phyloP scores from a whole-genome alignment of 2,329 filamentous ascomycete species.

The Huntiella abstrusa region DNA sequence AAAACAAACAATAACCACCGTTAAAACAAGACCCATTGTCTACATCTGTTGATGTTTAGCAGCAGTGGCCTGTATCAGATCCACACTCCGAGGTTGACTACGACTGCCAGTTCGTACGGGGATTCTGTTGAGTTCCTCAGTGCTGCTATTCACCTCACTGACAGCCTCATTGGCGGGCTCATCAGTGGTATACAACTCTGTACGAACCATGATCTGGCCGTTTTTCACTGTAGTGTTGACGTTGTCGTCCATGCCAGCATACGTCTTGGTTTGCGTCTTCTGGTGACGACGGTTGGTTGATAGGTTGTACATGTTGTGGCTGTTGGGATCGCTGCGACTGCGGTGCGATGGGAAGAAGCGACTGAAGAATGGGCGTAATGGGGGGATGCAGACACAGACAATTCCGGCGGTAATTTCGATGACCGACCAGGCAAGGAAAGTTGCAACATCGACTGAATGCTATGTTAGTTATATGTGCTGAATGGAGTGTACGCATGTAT shows the following conservation, averaged over 20 bases:
- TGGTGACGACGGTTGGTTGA: neutral
- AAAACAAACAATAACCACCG: too few species aligned
- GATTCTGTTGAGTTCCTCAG: slow-evolving; percentile 4
- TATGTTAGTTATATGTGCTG: too few species aligned
- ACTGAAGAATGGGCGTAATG: slow-evolving; percentile 15
- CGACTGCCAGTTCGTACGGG: too few species aligned
- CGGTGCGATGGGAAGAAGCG: slow-evolving; percentile 1
- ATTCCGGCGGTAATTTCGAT: slow-evolving; percentile 19
- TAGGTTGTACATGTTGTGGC: too few species aligned
- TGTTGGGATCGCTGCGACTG: too few species aligned
- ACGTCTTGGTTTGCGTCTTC: neutral
- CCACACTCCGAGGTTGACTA: too few species aligned
- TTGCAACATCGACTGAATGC: neutral
- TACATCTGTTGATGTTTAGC: too few species aligned
- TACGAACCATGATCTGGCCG: slow-evolving; percentile 5
- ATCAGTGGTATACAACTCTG: slow-evolving; percentile 4
- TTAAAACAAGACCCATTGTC: too few species aligned
- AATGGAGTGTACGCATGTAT: too few species aligned
- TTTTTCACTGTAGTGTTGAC: slow-evolving; percentile 2
- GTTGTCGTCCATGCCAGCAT: slow-evolving; percentile 1
- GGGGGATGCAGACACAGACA: slow-evolving; percentile 18
- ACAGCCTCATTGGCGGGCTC: neutral
- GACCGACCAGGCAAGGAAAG: slow-evolving; percentile 16
- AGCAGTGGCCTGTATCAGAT: too few species aligned
- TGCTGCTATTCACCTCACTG: slow-evolving; percentile 2